phyloP scores from a whole-genome alignment of 2,329 filamentous ascomycete genomes.

The Calonectria ilicicola region DNA sequence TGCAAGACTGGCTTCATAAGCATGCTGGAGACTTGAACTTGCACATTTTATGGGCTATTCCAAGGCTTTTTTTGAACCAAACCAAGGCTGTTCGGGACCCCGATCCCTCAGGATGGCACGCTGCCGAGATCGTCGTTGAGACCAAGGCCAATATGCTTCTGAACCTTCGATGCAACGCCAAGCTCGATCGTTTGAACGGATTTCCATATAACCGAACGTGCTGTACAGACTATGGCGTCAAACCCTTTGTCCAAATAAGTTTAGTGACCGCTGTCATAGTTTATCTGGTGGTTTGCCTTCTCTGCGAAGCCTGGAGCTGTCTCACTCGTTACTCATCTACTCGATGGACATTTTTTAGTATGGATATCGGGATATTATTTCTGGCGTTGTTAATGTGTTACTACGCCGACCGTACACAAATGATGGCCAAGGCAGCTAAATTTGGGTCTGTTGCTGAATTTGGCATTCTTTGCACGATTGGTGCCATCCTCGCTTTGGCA shows the following conservation, averaged over 20 bases:
- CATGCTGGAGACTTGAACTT: constrained; percentile 30
- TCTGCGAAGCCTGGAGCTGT: constrained; percentile 21
- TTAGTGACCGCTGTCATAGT: constrained; percentile 33
- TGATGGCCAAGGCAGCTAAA: constrained; percentile 44
- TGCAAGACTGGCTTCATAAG: constrained; percentile 28
- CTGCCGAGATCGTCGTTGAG: constrained; percentile 36
- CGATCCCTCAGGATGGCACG: constrained; percentile 43
- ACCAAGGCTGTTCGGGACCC: neutral
- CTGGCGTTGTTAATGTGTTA: constrained; percentile 42
- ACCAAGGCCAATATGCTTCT: constrained; percentile 58
- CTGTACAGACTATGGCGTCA: constrained; percentile 59
- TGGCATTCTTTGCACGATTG: constrained; percentile 30
- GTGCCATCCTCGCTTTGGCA: constrained; percentile 28
- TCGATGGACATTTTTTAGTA: constrained; percentile 31
- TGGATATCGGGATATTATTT: constrained; percentile 38
- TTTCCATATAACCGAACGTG: constrained; percentile 64
- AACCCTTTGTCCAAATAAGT: constrained; percentile 36
- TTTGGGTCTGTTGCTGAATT: constrained; percentile 35
- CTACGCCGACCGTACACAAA: constrained; percentile 45
- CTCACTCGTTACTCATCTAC: constrained; percentile 19
- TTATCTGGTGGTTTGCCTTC: constrained; percentile 32
- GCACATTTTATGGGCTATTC: constrained; percentile 35
- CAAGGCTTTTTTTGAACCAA: constrained; percentile 19
- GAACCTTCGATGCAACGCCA: constrained; percentile 64
- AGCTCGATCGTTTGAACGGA: constrained; percentile 43